Percentiles rank a stretch among this genome's conserved stretches.
phyloP scores from a whole-genome alignment of 176 grass and related monocot genomes.

The Tillandsia leiboldiana region DNA sequence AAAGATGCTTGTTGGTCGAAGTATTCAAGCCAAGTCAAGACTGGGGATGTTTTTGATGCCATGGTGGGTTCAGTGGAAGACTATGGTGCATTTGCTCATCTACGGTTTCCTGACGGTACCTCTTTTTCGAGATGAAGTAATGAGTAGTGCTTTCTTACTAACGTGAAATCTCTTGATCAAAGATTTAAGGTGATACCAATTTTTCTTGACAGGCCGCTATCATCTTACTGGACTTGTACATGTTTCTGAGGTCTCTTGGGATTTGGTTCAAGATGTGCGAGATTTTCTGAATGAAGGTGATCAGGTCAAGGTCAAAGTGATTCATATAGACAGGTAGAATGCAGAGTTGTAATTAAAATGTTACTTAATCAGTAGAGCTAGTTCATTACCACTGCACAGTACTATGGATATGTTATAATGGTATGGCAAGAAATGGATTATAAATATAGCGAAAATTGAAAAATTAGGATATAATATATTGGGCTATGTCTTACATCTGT shows the following conservation, averaged over 20 bases:
- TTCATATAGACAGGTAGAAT: slow-evolving; percentile 56
- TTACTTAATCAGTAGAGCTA: slow-evolving; percentile 1
- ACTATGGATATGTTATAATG: not conserved
- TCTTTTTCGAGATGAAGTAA: slow-evolving; percentile 7
- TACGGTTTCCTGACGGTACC: slow-evolving; percentile 83
- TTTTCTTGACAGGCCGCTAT: slow-evolving; percentile 40
- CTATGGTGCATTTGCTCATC: slow-evolving; percentile 89
- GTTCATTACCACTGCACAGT: not conserved
- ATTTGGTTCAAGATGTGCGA: slow-evolving; percentile 83
- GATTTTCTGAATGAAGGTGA: slow-evolving; percentile 76
- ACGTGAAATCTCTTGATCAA: not conserved
- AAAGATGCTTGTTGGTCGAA: slow-evolving; percentile 64
- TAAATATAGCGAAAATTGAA: too few species aligned
- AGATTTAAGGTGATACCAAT: slow-evolving; percentile 16
- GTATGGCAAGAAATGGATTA: not conserved
- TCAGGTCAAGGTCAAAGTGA: slow-evolving; percentile 56
- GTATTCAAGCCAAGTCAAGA: slow-evolving; percentile 50
- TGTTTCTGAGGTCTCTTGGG: slow-evolving; percentile 93
- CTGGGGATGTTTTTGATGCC: slow-evolving; percentile 50
- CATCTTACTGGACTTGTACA: slow-evolving; percentile 89
- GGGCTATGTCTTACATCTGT: too few species aligned
- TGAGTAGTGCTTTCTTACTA: not conserved
- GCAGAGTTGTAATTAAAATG: not conserved
- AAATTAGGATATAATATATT: too few species aligned
- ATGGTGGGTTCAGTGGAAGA: slow-evolving; percentile 60